phyloP scores from a whole-genome alignment of 2,329 filamentous ascomycete species.

The Calycina marina region DNA sequence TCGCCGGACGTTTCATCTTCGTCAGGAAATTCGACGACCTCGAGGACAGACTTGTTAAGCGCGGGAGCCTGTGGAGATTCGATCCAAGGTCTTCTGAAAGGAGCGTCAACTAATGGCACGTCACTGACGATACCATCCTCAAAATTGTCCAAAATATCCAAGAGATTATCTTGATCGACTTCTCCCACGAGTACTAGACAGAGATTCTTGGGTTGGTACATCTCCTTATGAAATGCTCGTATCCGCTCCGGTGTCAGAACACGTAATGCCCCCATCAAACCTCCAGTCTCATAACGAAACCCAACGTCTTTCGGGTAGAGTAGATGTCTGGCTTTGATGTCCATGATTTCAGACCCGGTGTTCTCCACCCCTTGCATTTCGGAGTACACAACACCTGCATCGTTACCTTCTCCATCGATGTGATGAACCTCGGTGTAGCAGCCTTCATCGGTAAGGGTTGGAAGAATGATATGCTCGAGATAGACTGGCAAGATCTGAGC shows the following conservation, averaged over 20 bases:
- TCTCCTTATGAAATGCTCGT: conserved; percentile 83
- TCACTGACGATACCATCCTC: conserved; percentile 74
- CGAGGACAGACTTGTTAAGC: conserved; percentile 56
- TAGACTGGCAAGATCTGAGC: conserved; percentile 90
- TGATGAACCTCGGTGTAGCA: conserved; percentile 96
- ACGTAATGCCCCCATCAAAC: conserved; percentile 84
- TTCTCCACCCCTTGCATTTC: conserved; percentile 98
- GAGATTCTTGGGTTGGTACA: conserved; percentile 96
- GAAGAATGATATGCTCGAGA: conserved; percentile 82
- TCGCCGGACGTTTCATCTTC: conserved; percentile 92
- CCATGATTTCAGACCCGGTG: conserved; percentile 71
- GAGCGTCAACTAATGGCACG: conserved; percentile 58
- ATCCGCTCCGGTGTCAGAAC: conserved; percentile 80
- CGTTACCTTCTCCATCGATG: conserved; percentile 81
- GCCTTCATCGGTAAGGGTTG: conserved; percentile 80
- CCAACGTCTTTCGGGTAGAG: conserved; percentile 82
- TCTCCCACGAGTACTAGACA: conserved; percentile 88
- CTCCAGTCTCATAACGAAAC: conserved; percentile 95
- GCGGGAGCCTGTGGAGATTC: conserved; percentile 68
- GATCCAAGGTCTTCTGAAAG: conserved; percentile 77
- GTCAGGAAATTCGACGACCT: conserved; percentile 83
- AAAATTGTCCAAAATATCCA: conserved; percentile 73
- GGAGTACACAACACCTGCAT: conserved; percentile 94
- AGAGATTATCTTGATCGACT: conserved; percentile 65
- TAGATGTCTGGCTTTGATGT: conserved; percentile 62